phyloP scores from a whole-genome alignment of 495 filamentous ascomycete genomes.

The Penicillium manginii region DNA sequence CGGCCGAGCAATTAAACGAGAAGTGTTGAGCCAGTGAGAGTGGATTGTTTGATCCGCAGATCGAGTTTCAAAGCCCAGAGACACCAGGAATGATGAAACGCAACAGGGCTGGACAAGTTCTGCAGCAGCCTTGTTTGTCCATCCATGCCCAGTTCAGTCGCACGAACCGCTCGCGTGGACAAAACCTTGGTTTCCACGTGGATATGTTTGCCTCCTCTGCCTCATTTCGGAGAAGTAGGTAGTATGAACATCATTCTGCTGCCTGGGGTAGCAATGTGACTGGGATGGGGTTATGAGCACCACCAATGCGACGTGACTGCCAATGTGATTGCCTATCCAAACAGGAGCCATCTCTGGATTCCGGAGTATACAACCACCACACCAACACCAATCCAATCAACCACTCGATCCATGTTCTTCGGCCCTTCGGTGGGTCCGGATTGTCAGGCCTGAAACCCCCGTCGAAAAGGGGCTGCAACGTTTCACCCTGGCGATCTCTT shows the following conservation, averaged over 20 bases:
- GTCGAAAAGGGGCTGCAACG: constrained; percentile 21
- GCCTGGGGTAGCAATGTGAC: too few relatives aligned
- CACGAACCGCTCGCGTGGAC: constrained; percentile 1
- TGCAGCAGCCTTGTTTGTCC: not conserved
- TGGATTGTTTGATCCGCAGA: not conserved
- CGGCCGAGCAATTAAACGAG: not conserved
- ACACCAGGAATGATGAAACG: constrained; percentile 3
- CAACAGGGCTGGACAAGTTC: not conserved
- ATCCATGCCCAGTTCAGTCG: not conserved
- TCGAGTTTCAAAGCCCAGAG: not conserved
- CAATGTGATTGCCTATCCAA: too few relatives aligned
- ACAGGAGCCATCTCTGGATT: too few relatives aligned
- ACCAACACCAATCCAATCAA: too few relatives aligned
- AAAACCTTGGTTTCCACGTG: not conserved
- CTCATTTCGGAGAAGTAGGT: not conserved
- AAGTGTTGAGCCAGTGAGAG: not conserved
- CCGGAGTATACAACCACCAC: too few relatives aligned
- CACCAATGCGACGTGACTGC: too few relatives aligned
- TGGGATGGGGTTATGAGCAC: too few relatives aligned
- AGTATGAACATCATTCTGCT: too few relatives aligned
- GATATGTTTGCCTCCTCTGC: not conserved
- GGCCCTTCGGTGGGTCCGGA: constrained; percentile 29
- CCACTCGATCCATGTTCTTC: too few relatives aligned
- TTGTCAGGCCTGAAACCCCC: constrained; percentile 23
- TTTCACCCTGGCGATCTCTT: constrained; percentile 36